These are phyloP conservation scores for Sparassis latifolia DNA, from an alignment of 1,284 basidiomycete genomes.

Conservation along the genomic window DNA sequence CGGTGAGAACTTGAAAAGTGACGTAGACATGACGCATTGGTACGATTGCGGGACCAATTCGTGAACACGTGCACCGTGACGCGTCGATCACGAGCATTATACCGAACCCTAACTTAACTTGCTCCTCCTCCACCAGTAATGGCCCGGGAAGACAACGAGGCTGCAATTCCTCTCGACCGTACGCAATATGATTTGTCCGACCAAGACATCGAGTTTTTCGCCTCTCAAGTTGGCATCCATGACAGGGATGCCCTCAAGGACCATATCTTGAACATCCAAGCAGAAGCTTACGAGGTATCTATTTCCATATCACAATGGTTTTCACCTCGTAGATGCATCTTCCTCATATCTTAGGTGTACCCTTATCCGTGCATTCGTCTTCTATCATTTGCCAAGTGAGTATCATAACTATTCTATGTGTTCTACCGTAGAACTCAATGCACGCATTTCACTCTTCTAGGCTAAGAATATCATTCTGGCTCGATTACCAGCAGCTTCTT, in stretches of 20 bases:
- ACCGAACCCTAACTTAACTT: too few species aligned
- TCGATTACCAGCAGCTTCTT: slow-evolving; percentile 37
- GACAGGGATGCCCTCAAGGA: slow-evolving; percentile 32
- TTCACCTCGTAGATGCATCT: neutral
- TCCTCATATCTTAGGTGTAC: slow-evolving; percentile 21
- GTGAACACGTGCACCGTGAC: too few species aligned
- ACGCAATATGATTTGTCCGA: slow-evolving; percentile 5
- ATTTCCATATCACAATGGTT: neutral
- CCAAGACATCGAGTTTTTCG: slow-evolving; percentile 31
- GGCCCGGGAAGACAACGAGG: too few species aligned
- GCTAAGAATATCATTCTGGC: slow-evolving; percentile 29
- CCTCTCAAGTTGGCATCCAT: slow-evolving; percentile 31
- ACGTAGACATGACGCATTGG: too few species aligned
- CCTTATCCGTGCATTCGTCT: slow-evolving; percentile 35
- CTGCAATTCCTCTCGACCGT: too few species aligned
- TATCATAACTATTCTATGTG: neutral
- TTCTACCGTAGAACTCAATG: too few species aligned
- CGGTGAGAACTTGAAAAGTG: too few species aligned
- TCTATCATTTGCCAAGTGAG: slow-evolving; percentile 36
- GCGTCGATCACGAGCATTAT: too few species aligned
- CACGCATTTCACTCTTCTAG: slow-evolving; percentile 17
- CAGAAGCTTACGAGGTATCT: slow-evolving; percentile 33
- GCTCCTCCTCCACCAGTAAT: too few species aligned
- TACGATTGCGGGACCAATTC: too few species aligned
- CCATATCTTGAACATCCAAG: slow-evolving; percentile 38